phyloP scores from a whole-genome alignment of 1,284 basidiomycete genomes.

The Ceratobasidium sp. region DNA sequence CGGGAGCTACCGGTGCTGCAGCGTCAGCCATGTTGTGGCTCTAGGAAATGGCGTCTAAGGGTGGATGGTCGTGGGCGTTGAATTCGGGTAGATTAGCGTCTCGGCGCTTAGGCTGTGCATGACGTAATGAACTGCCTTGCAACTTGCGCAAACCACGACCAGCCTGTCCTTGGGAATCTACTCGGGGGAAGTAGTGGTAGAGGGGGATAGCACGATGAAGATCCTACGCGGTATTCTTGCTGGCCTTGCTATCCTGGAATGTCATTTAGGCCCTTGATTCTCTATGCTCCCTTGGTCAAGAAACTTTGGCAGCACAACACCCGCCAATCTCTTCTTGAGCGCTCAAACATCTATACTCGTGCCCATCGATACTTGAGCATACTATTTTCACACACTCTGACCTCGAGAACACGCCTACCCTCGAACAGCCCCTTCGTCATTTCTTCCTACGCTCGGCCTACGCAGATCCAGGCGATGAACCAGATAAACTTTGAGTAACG shows the following conservation, averaged over 20 bases:
- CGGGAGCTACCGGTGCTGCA: conserved; percentile 11
- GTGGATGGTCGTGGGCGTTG: conserved; percentile 14
- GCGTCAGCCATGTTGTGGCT: conserved; percentile 14
- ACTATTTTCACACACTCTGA: not conserved
- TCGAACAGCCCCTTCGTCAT: not conserved
- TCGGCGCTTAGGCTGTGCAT: conserved; percentile 24
- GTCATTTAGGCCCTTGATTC: conserved; percentile 1
- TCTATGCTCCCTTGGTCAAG: not conserved
- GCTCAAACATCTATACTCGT: not conserved
- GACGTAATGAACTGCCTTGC: conserved; percentile 7
- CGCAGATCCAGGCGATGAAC: not conserved
- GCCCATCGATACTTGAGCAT: not conserved
- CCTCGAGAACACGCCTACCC: not conserved
- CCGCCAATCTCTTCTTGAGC: not conserved
- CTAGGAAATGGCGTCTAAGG: not conserved
- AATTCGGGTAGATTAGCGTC: not conserved
- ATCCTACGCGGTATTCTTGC: not conserved
- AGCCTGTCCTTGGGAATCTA: not conserved
- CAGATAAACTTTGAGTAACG: conserved; percentile 15
- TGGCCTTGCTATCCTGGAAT: not conserved
- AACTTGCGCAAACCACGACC: conserved; percentile 15
- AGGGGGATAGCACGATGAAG: not conserved
- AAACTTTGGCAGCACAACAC: not conserved
- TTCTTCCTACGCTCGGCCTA: not conserved
- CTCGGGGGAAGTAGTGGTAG: not conserved